Percentiles rank a stretch among this genome's conserved stretches.
phyloP scores from a whole-genome alignment of 768 basidiomycete genomes.

The Termitomyces titanicus region DNA sequence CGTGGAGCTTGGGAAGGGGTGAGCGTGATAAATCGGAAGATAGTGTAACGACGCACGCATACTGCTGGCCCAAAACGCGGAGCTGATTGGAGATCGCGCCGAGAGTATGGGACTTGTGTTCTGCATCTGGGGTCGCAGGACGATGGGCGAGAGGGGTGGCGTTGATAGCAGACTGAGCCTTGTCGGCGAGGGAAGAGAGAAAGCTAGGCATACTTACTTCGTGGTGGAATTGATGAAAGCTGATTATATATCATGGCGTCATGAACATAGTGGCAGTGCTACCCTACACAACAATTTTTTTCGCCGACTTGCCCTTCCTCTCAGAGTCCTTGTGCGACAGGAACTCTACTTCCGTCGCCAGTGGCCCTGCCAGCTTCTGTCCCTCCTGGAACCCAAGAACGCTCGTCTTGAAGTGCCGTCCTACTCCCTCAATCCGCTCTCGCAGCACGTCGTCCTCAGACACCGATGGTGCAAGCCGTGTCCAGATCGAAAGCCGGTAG shows the following conservation, averaged over 20 bases:
- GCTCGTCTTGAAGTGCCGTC: slow-evolving; percentile 85
- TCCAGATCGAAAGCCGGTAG: slow-evolving; percentile 98
- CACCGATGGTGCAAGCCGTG: slow-evolving; percentile 68
- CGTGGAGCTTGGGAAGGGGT: slow-evolving; percentile 39
- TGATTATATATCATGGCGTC: slow-evolving; percentile 11
- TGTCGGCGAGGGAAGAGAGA: slow-evolving; percentile 66
- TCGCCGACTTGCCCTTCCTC: slow-evolving; percentile 84
- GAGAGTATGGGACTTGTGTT: slow-evolving; percentile 51
- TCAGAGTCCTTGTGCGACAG: slow-evolving; percentile 93
- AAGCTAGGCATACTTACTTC: slow-evolving; percentile 61
- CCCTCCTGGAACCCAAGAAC: slow-evolving; percentile 79
- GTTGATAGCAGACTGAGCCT: slow-evolving; percentile 70
- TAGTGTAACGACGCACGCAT: slow-evolving; percentile 42
- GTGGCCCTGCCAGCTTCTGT: slow-evolving; percentile 76
- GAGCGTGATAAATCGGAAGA: slow-evolving; percentile 2
- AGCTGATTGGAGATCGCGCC: slow-evolving; percentile 71
- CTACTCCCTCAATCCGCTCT: slow-evolving; percentile 80
- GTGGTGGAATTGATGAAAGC: slow-evolving; percentile 12
- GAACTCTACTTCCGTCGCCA: slow-evolving; percentile 94
- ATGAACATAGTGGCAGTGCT: slow-evolving; percentile 16
- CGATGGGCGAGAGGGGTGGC: slow-evolving; percentile 55
- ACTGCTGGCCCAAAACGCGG: slow-evolving; percentile 70
- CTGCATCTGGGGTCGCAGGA: slow-evolving; percentile 31
- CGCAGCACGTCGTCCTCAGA: slow-evolving; percentile 55
- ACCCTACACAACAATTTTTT: slow-evolving; percentile 67